Conservation (phyloP, 73 alveolate species). For the Paramecium sonneborni region DNA sequence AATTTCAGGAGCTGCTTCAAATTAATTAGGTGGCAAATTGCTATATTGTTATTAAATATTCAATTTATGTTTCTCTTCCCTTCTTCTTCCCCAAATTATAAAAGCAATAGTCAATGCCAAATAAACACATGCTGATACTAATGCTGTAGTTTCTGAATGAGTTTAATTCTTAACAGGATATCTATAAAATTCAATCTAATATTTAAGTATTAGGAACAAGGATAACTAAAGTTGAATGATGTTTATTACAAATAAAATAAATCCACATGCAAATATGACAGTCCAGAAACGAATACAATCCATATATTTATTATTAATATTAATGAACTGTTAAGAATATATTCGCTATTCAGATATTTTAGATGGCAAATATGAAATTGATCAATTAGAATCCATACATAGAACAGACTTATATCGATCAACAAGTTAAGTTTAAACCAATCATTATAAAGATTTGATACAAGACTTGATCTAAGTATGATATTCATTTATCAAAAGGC, state of each 20-base stretch:
- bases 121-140: background rate
- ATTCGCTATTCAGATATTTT: background rate
- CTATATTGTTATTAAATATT: background rate
- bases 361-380: background rate
- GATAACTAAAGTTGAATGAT: background rate
- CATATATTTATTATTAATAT: constrained; percentile 20
- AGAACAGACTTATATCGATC: background rate
- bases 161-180: constrained; percentile 32
- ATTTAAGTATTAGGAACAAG: constrained; percentile 7
- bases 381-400: background rate
- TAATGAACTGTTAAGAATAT: constrained; percentile 18
- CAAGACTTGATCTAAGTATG: background rate
- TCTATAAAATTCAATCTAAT: background rate
- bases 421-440: background rate
- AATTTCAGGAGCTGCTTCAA: constrained; percentile 43
- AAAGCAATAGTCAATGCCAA: background rate
- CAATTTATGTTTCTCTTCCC: background rate
- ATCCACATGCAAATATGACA: constrained; percentile 19
- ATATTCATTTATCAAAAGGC: background rate
- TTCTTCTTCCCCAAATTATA: constrained; percentile 12
- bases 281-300: constrained; percentile 53
- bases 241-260: background rate
- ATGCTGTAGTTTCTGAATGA: background rate
- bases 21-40: constrained; percentile 24
- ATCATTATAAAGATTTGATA: background rate